Base-by-base conservation (phyloP, 805 yeast species). In the Metschnikowia amazonensis region DNA sequence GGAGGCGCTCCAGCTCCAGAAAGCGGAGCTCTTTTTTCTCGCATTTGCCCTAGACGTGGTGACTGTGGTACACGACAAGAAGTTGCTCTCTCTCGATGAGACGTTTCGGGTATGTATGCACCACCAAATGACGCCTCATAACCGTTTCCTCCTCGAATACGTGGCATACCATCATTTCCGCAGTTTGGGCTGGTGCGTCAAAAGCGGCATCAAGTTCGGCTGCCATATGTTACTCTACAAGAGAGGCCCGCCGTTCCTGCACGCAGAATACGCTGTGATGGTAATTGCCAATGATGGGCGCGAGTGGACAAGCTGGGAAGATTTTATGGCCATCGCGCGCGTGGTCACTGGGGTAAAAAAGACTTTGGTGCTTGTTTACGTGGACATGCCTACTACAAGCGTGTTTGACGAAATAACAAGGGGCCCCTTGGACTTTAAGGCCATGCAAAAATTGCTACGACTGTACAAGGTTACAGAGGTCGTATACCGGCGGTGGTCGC, bases 191-290 rank as follows among this genome's bases (percentile, higher is more conserved):
- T 94, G 98, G 97, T 92, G 97, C 69, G 94, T 84, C 2, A 74
- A 95, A 47, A 79, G 90, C 0, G 99, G 98, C 0, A 78, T 89
- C 46, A 94, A 94, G 63, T 94, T 94, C 63, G 96, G 97, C 2
- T 77, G 86, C n/a, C 95, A 90, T 57, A 84, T 71, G 63, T 66
- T 94, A 7, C 70, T 94, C 4, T 94, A 94, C 63, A 80, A 84
- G 44, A 72, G 92, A 47, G 99, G 99, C 0, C 99, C 98, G 7
- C 97, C 97, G 1, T 89, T 90, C 62, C 81, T 84, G 42, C 99
- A 94, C 62, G 97, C 99, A 0, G 96, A 89, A 60, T 87, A 80
- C 62, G 87, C 92, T 5, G 67, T 88, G 3, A 59, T 77, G 37
- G 68, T 86, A 5, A 47, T 80, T 23, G 72, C 77, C 1, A 64